phyloP scores from a whole-genome alignment of 2,329 filamentous ascomycete genomes.

The Claviceps quebecensis region DNA sequence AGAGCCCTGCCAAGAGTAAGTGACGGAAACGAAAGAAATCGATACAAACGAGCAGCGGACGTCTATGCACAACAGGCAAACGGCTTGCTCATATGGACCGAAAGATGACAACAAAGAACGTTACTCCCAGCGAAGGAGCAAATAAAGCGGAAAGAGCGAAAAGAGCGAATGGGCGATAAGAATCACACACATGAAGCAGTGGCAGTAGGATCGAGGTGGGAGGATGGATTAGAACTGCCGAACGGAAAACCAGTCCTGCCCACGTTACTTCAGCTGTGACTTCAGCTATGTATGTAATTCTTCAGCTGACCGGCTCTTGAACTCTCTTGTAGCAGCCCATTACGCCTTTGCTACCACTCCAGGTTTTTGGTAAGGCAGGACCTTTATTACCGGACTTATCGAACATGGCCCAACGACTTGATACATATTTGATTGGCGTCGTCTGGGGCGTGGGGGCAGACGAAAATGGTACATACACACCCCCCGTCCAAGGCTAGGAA shows the following conservation, averaged over 20 bases:
- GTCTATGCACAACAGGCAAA: neutral
- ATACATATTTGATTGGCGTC: neutral
- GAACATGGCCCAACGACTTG: neutral
- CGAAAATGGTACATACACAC: neutral
- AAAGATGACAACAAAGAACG: neutral
- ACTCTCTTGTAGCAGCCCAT: neutral
- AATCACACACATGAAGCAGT: slow-evolving; percentile 1
- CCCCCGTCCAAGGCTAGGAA: slow-evolving; percentile 1
- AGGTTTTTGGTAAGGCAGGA: neutral
- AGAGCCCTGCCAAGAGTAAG: neutral
- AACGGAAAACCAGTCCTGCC: neutral
- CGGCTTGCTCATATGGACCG: neutral
- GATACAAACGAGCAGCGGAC: neutral
- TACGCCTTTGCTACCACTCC: neutral
- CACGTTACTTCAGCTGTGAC: neutral
- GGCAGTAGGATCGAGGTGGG: neutral
- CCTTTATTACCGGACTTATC: neutral
- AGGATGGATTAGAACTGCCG: neutral
- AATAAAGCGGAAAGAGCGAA: neutral
- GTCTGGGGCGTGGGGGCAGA: slow-evolving; percentile 2
- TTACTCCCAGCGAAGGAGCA: neutral
- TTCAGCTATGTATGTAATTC: too few relatives aligned
- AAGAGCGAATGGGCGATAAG: neutral
- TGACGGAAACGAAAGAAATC: neutral
- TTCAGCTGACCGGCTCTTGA: neutral